Base-by-base conservation (phyloP, 176 grass and related monocot genomes). In the Carex scoparia region DNA sequence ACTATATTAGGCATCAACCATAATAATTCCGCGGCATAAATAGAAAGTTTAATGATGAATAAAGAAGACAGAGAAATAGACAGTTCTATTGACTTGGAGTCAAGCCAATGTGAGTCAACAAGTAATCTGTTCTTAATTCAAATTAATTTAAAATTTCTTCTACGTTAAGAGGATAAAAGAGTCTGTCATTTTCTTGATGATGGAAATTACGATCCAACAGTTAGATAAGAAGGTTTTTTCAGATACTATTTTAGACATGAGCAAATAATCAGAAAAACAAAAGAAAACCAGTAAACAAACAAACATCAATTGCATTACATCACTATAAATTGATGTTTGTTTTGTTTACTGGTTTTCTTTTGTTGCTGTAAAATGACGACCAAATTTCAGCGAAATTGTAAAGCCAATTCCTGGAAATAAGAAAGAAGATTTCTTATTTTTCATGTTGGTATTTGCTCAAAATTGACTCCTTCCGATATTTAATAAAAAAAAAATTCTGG, bases 41-140 rank as follows among this genome's bases (percentile, higher is more conserved):
- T 40, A 5, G 6, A 27, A 23, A 63, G 58, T 61, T 61, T 7
- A 18, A 63, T 27, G n/a, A 63, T 27, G 23, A 63, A 27, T 63
- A 2, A 28, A 63, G 23, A 28, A 27, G 19, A 23, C n/a, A 28
- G 61, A 23, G 7, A 62, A n/a, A 63, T 27, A 48, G 67, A n/a
- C 40, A 72, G 69, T 37, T 19, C 12, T 77, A 56, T 77, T 77
- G 73, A 77, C 49, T 77, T 11, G 10, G 8, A 77, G 73, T 77
- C 73, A 31, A 55, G 23, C 73, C 19, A 55, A 77, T 15, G 48
- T 51, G 10, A 51, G 73, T 77, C 73, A 30, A 77, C 23, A 0
- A 30, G 1, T 77, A 56, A 78, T 18, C 0, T 78, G 28, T 33
- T 78, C 74, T 57, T 78, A 54, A 78, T 78, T 57, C 74, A 78